Base-by-base conservation (phyloP, 2,329 filamentous ascomycete species). In the Stachybotrys elegans region DNA sequence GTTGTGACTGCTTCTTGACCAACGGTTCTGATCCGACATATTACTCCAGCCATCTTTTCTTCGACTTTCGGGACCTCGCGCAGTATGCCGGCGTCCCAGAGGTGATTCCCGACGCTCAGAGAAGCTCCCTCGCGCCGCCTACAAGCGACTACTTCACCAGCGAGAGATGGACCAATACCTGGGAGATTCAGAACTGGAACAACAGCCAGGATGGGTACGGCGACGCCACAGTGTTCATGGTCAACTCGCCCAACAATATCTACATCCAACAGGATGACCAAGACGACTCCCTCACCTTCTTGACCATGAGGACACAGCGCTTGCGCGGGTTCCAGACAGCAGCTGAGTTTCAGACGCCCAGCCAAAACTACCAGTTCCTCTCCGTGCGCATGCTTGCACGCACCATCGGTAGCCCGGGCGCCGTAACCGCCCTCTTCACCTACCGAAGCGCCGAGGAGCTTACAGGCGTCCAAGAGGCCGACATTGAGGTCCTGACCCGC, bases 381-480 rank as follows among this genome's bases (percentile, higher is more conserved):
- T 66, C 63, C 3, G 43, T 76, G 29, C 71, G 76, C 35, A 73
- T 78, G 70, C 66, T 72, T 22, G 72, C 74, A 14, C 71, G 75
- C 43, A 75, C 73, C 17, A 53, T 65, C 4, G 75, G 76, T 11
- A 59, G 58, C 16, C 57, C 67, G 1, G 76, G 75, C 23, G 75
- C 73, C 31, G 67, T 74, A 41, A 72, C 73, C 4, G 74, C 73
- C 49, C 63, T 78, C 53, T 79, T 79, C 59, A 76, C 73, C 5
- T 79, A 77, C 57, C 62, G 64, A 19, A 60, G 67, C 45, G 48
- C 53, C 16, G 55, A 61, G 8, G 55, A 63, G 5, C 59, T 68
- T 5, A 57, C 60, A 4, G 45, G 61, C 16, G 63, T 76, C 13
- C 72, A 77, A 47, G 75, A 78, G 55, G 66, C 73, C 4, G 75